Evolutionary conservation across 116 monocot species (phyloP), one percentile per base, ranked within the genome.

Genomic region (Zostera marina): DNA sequence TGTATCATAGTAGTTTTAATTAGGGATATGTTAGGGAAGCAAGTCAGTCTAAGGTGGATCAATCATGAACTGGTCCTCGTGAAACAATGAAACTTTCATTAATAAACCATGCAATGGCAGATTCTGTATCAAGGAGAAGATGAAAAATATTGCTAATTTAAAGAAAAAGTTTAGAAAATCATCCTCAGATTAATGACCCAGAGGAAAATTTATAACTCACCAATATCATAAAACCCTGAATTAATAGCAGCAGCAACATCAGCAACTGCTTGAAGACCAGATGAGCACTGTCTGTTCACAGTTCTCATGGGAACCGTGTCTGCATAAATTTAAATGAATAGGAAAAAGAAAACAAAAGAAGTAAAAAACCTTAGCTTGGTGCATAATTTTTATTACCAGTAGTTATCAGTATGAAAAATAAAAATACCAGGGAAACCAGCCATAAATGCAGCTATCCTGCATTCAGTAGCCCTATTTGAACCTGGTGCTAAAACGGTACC

Each of bases 261-360:
- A 65, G 92, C 92, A 44, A 92, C 87, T 56, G 92, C 92, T 68
- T 92, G 92, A 41, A 92, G 76, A 53, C 92, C 92, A 63, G 92
- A 92, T 1, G 92, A 92, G 60, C 92, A 92, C 47, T 92, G 92
- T 12, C 92, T 61, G 32, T 92, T 92, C 54, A 92, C 92, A 5
- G 92, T 92, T 68, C 78, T 73, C 24, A 92, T 17, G 19, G 92
- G 92, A 55, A 92, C 92, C 61, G 82, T 86, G 24, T 83, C 92
- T 92, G 62, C 8, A 49, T 14, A 26, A 43, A 15, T 6, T 11
- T 1, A 60, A 22, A 21, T 20, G 14, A 12, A 41, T 58, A 32
- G 32, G 5, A 51, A 14, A 10, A 8, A 51, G n/a, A n/a, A n/a
- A n/a, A n/a, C n/a, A n/a, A n/a, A n/a, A n/a, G n/a, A n/a, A n/a